Base-by-base conservation (phyloP, 345 rosid species). In the Bruguiera gymnorhiza region DNA sequence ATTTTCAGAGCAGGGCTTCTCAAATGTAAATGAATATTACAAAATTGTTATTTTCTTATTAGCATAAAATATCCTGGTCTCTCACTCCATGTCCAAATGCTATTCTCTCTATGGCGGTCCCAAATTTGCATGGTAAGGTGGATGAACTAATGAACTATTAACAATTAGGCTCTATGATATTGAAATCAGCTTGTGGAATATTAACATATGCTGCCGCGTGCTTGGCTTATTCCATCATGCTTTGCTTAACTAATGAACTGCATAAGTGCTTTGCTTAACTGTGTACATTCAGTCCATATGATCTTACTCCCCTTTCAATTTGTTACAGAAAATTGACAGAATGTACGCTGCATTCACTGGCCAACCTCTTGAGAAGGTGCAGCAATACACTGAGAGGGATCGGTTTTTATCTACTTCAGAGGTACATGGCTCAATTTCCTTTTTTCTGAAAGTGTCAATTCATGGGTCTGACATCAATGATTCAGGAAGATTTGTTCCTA, bases 261-360 rank as follows among this genome's bases (percentile, higher is more conserved):
- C 29, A 27, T 27, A 27, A 27, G 29, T 54, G 46, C 60, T 61
- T 20, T 48, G 31, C 46, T 57, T 13, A 30, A 32, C 18, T 19
- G 43, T 60, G 37, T 26, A 36, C 24, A 24, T 18, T 65, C 51
- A 16, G 61, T 63, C 31, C 6, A 60, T 63, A 26, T 54, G 52
- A 31, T 66, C 58, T 68, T 13, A 52, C 63, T 34, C 8, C 50
- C 56, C 68, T 51, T 57, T 20, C 52, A 27, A n/a, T 69, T 37
- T 68, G 34, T 6, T 82, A 74, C 89, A 94, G 98, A 94, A 91
- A 94, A 82, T 88, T 60, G 98, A 94, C 84, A 75, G 39, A 74
- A 94, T 91, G 98, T 89, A 81, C 67, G 78, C 89, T 65, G 86
- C 94, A 72, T 94, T 94, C 70, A 89, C 97, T 26, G 96, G 95